phyloP scores from a whole-genome alignment of 2,329 filamentous ascomycete genomes.

The Hawksworthiomyces lignivorus region DNA sequence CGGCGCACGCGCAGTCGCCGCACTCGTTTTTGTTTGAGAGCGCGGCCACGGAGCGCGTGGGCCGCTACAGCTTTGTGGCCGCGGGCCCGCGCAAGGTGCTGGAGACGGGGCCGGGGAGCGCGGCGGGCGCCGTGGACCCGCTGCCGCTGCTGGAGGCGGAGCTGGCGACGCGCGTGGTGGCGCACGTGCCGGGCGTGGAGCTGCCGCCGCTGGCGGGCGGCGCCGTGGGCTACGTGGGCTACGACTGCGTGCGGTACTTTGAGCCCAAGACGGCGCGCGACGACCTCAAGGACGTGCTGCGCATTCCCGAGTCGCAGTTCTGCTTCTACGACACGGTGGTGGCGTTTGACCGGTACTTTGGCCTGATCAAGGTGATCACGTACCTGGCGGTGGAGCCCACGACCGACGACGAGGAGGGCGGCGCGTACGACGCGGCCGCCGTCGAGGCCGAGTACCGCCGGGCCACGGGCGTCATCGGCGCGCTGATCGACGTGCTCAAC shows the following conservation, averaged over 20 bases:
- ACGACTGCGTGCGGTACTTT: constrained; percentile 83
- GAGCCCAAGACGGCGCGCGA: constrained; percentile 91
- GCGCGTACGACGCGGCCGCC: constrained; percentile 9
- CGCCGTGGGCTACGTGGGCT: constrained; percentile 92
- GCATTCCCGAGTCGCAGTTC: constrained; percentile 89
- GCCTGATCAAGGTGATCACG: constrained; percentile 86
- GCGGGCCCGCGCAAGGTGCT: constrained; percentile 73
- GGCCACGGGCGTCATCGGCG: constrained; percentile 55
- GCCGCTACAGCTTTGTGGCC: constrained; percentile 82
- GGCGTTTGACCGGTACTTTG: constrained; percentile 90
- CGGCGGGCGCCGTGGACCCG: constrained; percentile 74
- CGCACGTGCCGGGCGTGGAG: constrained; percentile 71
- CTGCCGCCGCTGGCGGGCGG: constrained; percentile 85
- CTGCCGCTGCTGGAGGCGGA: constrained; percentile 76
- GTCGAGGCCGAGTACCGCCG: constrained; percentile 64
- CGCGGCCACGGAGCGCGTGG: constrained; percentile 82
- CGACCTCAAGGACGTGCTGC: constrained; percentile 77
- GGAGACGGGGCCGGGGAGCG: constrained; percentile 81
- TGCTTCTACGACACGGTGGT: constrained; percentile 96
- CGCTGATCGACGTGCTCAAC: constrained; percentile 64
- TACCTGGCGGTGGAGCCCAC: constrained; percentile 60
- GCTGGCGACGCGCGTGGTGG: constrained; percentile 69
- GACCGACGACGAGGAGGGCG: constrained; percentile 9
- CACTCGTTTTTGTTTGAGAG: constrained; percentile 90
- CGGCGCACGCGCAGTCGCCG: constrained; percentile 60